These are phyloP conservation scores for Triticum dicoccoides DNA, from an alignment of 176 grass and related monocot species.

Conservation along the genomic window DNA sequence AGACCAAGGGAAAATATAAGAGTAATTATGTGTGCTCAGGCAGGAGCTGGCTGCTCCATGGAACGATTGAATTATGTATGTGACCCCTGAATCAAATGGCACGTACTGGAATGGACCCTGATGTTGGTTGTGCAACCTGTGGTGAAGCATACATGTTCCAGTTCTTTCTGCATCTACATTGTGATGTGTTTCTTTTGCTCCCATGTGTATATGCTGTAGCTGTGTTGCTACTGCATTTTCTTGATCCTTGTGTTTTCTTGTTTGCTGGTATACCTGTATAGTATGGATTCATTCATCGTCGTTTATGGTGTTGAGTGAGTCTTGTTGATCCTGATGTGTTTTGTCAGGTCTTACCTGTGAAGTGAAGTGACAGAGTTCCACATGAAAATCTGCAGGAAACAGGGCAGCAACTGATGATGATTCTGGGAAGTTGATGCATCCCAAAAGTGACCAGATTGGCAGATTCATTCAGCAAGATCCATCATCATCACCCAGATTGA, in stretches of 20 bases:
- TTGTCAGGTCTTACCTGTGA: background rate
- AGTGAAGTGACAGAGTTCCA: background rate
- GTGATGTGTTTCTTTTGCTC: background rate
- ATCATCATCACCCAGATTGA: background rate
- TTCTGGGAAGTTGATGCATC: background rate
- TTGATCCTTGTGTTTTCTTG: background rate
- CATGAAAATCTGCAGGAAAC: background rate
- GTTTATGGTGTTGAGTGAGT: background rate
- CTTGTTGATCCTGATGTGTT: background rate
- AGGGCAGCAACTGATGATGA: background rate
- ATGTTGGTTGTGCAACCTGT: background rate
- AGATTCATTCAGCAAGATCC: background rate
- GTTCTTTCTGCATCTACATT: background rate
- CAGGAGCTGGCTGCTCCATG: background rate
- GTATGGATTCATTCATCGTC: background rate
- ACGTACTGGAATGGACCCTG: background rate
- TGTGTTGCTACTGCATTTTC: background rate
- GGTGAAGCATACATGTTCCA: background rate
- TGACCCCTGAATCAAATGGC: background rate
- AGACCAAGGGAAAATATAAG: background rate
- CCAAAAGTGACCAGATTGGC: background rate
- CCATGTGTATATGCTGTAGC: background rate
- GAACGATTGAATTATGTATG: background rate
- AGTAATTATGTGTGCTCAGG: background rate
- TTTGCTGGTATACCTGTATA: background rate